Evolutionary conservation across 805 yeast genomes (phyloP).

Genomic region (Monosporozyma aquatica): DNA sequence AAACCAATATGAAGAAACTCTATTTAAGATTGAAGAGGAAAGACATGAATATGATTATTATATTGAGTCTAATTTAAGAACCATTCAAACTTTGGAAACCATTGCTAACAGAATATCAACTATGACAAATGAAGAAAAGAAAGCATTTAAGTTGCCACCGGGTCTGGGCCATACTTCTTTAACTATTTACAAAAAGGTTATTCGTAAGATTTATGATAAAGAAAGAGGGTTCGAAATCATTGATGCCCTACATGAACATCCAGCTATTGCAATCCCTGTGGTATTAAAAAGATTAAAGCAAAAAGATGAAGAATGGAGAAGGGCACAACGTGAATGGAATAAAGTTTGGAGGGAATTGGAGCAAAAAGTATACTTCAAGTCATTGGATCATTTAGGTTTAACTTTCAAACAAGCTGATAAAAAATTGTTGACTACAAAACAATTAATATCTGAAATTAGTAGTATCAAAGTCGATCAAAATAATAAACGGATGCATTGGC

Average conservation of each 20-base stretch:
- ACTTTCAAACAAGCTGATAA: constrained; percentile 96
- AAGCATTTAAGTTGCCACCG: constrained; percentile 75
- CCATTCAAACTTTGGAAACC: constrained; percentile 91
- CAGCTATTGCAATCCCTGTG: constrained; percentile 90
- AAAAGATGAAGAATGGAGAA: constrained; percentile 97
- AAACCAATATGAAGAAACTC: constrained; percentile 93
- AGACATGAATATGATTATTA: constrained; percentile 94
- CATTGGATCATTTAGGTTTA: constrained; percentile 89
- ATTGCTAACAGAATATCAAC: constrained; percentile 88
- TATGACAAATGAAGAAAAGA: constrained; percentile 87
- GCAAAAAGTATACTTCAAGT: constrained; percentile 86
- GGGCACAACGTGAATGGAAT: constrained; percentile 97
- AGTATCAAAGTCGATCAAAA: constrained; percentile 86
- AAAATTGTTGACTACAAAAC: constrained; percentile 81
- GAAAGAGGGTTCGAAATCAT: constrained; percentile 95
- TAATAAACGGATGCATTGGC: constrained; percentile 77
- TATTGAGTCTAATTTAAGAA: constrained; percentile 89
- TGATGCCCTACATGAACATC: constrained; percentile 90
- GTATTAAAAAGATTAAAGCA: constrained; percentile 88
- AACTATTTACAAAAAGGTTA: constrained; percentile 88
- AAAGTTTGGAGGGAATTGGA: constrained; percentile 98
- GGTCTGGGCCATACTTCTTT: constrained; percentile 88
- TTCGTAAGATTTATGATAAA: constrained; percentile 84
- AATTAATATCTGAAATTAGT: constrained; percentile 81
- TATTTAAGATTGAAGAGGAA: constrained; percentile 93